A percentile compares a stretch with the other conserved stretches of the same genome.
phyloP scores from a whole-genome alignment of 345 rosid species.

The Eucalyptus sideroxylon region DNA sequence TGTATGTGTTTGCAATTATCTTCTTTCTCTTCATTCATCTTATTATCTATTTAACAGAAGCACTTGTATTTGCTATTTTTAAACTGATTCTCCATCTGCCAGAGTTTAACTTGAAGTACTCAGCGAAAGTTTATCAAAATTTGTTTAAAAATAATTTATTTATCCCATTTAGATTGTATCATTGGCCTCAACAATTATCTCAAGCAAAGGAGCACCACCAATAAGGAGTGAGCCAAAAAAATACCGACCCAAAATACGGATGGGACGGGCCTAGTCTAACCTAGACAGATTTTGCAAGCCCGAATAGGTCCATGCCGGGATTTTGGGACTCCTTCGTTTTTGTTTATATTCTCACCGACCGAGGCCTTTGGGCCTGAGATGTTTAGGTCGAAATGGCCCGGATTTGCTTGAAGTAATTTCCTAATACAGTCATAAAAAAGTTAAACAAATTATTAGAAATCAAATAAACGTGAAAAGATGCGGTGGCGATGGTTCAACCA shows the following conservation, averaged over 20 bases:
- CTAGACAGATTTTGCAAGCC: background rate
- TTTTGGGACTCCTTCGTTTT: background rate
- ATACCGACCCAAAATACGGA: background rate
- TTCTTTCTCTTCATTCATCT: background rate
- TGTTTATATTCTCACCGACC: background rate
- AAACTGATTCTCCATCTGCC: background rate
- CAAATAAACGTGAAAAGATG: background rate
- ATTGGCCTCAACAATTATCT: background rate
- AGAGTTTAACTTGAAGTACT: background rate
- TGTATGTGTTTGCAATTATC: background rate
- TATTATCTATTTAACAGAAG: background rate
- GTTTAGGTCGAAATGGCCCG: background rate
- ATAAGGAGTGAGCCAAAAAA: background rate
- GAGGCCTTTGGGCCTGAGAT: background rate
- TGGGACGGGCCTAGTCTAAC: background rate
- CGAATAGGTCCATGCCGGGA: background rate
- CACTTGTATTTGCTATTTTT: background rate
- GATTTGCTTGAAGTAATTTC: background rate
- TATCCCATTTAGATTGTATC: background rate
- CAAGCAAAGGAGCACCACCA: too few relatives aligned
- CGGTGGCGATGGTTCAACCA: background rate
- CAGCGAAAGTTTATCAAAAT: background rate
- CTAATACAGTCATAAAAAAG: background rate
- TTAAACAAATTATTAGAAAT: background rate
- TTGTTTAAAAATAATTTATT: background rate